These are phyloP conservation scores for Eucalyptus viminalis DNA, from an alignment of 345 rosid genomes.

Conservation along the genomic window DNA sequence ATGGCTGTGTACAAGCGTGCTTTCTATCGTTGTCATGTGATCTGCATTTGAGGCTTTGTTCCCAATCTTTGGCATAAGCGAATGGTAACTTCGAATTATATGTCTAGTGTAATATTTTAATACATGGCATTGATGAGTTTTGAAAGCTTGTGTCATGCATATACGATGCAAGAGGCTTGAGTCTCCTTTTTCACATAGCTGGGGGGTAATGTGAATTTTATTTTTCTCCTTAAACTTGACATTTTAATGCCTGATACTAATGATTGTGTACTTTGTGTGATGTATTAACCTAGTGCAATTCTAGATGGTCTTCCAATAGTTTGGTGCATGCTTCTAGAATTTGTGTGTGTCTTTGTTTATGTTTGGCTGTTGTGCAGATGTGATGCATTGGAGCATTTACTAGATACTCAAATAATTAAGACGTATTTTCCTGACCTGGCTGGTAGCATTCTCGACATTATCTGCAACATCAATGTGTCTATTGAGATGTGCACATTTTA, in stretches of 20 bases:
- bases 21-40: conserved; percentile 19
- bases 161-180: not conserved
- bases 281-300: not conserved
- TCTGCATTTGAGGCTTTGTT: not conserved
- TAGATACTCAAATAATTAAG: not conserved
- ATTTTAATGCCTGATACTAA: not conserved
- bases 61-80: not conserved
- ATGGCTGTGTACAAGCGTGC: conserved; percentile 29
- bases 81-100: not conserved
- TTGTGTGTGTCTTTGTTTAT: not conserved
- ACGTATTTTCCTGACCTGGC: not conserved
- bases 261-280: not conserved
- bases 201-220: not conserved
- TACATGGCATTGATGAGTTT: not conserved
- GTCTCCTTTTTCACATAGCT: not conserved
- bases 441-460: not conserved
- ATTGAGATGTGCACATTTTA: not conserved
- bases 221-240: not conserved
- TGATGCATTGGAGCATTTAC: not conserved
- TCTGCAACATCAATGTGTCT: not conserved
- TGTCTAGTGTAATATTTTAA: not conserved
- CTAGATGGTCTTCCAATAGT: not conserved
- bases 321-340: not conserved
- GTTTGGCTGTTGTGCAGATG: not conserved
- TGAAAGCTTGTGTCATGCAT: not conserved